Conservation (phyloP, 2,329 filamentous ascomycete genomes). For the Claviceps humidiphila region DNA sequence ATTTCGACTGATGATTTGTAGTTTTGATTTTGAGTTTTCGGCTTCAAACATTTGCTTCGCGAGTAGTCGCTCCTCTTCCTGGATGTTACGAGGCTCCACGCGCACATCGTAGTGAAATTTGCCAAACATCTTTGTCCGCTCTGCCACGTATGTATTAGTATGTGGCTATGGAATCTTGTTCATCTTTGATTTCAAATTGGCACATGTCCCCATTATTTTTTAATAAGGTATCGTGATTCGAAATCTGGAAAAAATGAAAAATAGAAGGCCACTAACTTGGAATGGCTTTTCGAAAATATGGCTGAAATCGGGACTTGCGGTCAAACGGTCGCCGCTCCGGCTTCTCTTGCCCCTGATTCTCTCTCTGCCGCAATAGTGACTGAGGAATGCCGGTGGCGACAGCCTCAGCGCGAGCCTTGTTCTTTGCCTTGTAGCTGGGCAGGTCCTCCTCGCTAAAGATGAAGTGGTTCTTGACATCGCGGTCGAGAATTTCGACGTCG, state of each 20-base stretch:
- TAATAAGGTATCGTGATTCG: no score
- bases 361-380: conserved; percentile 35
- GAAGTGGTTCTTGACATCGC: conserved; percentile 68
- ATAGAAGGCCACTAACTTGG: conserved; percentile 44
- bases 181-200: no score
- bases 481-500: conserved; percentile 54
- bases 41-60: conserved; percentile 41
- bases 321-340: conserved; percentile 31
- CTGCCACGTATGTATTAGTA: conserved; percentile 24
- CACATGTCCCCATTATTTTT: no score
- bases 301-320: conserved; percentile 33
- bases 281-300: conserved; percentile 58
- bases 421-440: conserved; percentile 37
- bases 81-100: conserved; percentile 58
- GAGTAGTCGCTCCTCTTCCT: conserved; percentile 52
- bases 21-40: conserved; percentile 34
- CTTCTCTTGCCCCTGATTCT: conserved; percentile 7
- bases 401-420: conserved; percentile 41
- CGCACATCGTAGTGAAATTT: conserved; percentile 65
- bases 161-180: no score
- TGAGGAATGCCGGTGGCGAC: conserved; percentile 45
- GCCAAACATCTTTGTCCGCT: conserved; percentile 65
- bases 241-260: no score
- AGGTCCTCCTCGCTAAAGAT: conserved; percentile 91
- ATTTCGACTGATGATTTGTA: conserved; percentile 36